Evolutionary conservation across 495 filamentous ascomycete genomes (phyloP), one percentile per base, ranked within the genome.

Genomic region (Aspergillus sclerotioniger): DNA sequence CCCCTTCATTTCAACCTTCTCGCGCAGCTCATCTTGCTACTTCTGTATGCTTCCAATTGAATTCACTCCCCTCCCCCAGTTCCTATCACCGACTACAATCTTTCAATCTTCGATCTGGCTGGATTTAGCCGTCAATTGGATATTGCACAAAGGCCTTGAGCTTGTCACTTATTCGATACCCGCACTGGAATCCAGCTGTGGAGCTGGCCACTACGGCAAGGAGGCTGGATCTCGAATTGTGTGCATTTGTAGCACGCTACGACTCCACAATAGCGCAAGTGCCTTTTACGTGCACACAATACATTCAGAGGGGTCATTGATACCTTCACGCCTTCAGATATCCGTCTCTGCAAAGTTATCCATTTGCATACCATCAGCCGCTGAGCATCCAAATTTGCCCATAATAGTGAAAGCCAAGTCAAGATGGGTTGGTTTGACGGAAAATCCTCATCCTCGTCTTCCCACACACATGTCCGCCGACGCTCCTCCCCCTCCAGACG

Each of bases 351-450:
- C 28, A 32, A 35, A n/a, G n/a, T 15, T 33, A 17, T 33, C 3
- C 25, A 9, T 17, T 51, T 41, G 37, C 37, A n/a, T n/a, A 1
- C 12, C 37, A 41, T 41, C 12, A 15, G 3, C 13, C 15, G 12
- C 33, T 5, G 25, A 15, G 33, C n/a, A n/a, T 6, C 37, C 13
- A 6, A 41, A 41, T 41, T 41, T 41, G 12, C 6, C 37, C 37
- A 15, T n/a, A 41, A n/a, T 13, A 29, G 46, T 49, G 46, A 57
- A 20, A 28, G 32, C 16, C 6, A 16, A 39, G 25, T 31, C 57
- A 69, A 67, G 59, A 82, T 82, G 79, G 75, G 75, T 51, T 82
- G 79, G 79, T 80, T 80, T 51, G 72, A 76, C 53, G 76, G 76
- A 45, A 65, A 62, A 53, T 74, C 67, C 37, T 66, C 68, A 7